A percentile compares a stretch with the other conserved stretches of the same genome.
These are phyloP conservation scores for Leptodermis oblonga DNA, from an alignment of 257 asterid genomes.

Conservation along the genomic window DNA sequence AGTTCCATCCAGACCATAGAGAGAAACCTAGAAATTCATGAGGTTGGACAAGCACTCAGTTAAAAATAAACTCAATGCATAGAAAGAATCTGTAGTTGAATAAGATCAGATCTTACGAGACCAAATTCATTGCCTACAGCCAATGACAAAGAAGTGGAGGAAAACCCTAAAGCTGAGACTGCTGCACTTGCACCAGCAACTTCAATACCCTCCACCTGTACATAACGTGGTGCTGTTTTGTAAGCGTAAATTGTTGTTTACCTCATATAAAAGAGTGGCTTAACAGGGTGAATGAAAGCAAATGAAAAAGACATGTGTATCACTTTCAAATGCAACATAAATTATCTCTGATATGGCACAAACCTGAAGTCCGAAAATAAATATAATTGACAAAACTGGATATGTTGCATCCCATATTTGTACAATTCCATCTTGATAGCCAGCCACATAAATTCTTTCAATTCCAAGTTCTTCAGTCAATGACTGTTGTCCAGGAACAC, in stretches of 20 bases:
- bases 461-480: conserved; percentile 39
- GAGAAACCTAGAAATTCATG: conserved; percentile 49
- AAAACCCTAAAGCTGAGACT: conserved; percentile 68
- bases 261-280: conserved; percentile 12
- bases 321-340: conserved; percentile 12
- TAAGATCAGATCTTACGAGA: conserved; percentile 46
- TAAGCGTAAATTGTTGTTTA: conserved; percentile 15
- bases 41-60: conserved; percentile 13
- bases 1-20: conserved; percentile 47
- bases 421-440: conserved; percentile 85
- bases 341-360: conserved; percentile 22
- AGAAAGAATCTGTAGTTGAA: not conserved
- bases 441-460: conserved; percentile 74
- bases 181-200: conserved; percentile 55
- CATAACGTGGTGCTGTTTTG: conserved; percentile 20
- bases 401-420: conserved; percentile 87
- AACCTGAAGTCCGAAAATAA: conserved; percentile 62
- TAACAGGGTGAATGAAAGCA: conserved; percentile 10
- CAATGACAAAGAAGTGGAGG: conserved; percentile 49
- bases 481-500: conserved; percentile 51
- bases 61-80: not conserved
- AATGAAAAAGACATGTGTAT: not conserved
- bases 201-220: conserved; percentile 49
- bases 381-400: conserved; percentile 61
- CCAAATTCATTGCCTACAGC: conserved; percentile 88